phyloP scores from a whole-genome alignment of 2,329 filamentous ascomycete genomes.

The Sordariomycetes sp. region DNA sequence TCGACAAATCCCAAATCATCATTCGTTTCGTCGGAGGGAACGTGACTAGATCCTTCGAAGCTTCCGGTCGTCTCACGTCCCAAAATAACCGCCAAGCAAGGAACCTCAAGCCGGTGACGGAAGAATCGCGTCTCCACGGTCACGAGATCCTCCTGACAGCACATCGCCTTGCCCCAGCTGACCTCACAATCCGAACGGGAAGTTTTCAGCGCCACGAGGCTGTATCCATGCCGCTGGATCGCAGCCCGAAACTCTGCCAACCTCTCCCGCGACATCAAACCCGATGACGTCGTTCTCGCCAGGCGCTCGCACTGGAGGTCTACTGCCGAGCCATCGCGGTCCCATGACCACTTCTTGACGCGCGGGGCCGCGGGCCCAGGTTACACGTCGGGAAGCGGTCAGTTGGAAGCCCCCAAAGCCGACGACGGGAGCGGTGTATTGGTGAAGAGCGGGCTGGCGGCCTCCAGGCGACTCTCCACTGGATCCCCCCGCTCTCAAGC shows the following conservation, averaged over 20 bases:
- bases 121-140: background rate
- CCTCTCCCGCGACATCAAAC: background rate
- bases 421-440: background rate
- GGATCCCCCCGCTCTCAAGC: background rate
- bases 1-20: too few species aligned
- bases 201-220: background rate
- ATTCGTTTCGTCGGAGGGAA: too few species aligned
- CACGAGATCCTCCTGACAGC: background rate
- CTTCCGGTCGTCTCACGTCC: too few species aligned
- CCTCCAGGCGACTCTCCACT: background rate
- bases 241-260: background rate
- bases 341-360: background rate
- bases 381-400: conserved; percentile 2
- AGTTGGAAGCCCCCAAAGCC: background rate
- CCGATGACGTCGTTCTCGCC: background rate
- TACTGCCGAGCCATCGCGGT: background rate
- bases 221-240: background rate
- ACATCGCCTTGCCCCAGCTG: background rate
- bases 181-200: background rate
- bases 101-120: background rate
- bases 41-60: too few species aligned
- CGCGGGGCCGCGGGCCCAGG: background rate
- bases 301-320: background rate
- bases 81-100: too few species aligned
- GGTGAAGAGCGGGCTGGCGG: background rate